Percentiles rank a stretch among this genome's conserved stretches.
Evolutionary conservation across 345 rosid species (phyloP).

Genomic region (Lenwebbia sp.): DNA sequence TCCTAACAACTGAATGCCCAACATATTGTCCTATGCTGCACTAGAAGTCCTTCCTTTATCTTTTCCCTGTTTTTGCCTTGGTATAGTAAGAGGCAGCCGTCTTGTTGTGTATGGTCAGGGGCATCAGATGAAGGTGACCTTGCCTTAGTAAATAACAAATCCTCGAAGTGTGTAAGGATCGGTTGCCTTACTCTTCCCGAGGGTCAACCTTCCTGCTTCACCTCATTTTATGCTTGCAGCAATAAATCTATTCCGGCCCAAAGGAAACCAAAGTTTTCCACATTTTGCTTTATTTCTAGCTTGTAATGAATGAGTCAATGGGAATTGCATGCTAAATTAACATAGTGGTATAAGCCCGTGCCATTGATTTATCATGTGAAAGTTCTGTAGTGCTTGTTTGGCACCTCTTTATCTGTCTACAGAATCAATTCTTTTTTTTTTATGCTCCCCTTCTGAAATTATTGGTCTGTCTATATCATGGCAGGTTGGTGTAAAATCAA

Average conservation of each 20-base stretch:
- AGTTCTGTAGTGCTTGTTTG: neutral
- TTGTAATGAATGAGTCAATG: neutral
- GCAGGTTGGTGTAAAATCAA: conserved; percentile 48
- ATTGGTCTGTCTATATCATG: conserved; percentile 2
- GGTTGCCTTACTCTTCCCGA: neutral
- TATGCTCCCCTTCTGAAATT: neutral
- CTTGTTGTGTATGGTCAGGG: neutral
- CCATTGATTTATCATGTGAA: neutral
- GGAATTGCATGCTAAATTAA: neutral
- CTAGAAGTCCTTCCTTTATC: neutral
- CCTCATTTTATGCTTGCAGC: neutral
- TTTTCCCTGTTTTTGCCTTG: neutral
- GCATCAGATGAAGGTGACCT: neutral
- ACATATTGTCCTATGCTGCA: neutral
- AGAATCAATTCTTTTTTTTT: neutral
- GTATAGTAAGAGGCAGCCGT: neutral
- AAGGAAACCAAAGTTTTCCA: neutral
- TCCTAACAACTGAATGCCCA: neutral
- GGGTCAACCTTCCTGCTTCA: neutral
- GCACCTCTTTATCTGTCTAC: neutral
- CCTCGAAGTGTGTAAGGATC: neutral
- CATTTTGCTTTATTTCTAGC: neutral
- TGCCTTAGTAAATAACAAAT: neutral
- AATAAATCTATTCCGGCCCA: neutral
- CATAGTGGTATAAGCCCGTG: neutral